These are phyloP conservation scores for Phellinidium pouzarii DNA, from an alignment of 1,284 basidiomycete genomes.

Conservation along the genomic window DNA sequence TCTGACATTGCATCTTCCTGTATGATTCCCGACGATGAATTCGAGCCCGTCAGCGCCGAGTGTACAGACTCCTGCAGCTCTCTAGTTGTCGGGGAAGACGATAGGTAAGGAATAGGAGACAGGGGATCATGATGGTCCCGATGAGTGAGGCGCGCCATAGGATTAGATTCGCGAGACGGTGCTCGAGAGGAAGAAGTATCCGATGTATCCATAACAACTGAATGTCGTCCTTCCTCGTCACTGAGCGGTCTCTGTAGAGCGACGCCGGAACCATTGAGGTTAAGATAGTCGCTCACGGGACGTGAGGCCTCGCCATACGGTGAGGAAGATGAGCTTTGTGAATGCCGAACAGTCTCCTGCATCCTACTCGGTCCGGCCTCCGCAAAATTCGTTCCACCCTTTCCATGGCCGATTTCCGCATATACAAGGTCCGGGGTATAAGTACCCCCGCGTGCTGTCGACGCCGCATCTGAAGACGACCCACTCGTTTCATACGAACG, in stretches of 20 bases:
- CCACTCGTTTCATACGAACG: slow-evolving; percentile 35
- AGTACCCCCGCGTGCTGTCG: slow-evolving; percentile 44
- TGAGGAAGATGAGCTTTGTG: slow-evolving; percentile 23
- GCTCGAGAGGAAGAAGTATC: neutral
- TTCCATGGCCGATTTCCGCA: slow-evolving; percentile 71
- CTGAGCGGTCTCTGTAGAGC: neutral
- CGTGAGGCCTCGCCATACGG: slow-evolving; percentile 20
- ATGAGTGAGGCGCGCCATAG: slow-evolving; percentile 22
- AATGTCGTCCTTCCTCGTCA: neutral
- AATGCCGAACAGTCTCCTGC: slow-evolving; percentile 7
- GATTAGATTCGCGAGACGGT: slow-evolving; percentile 22
- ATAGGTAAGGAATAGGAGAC: slow-evolving; percentile 21
- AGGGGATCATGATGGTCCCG: slow-evolving; percentile 16
- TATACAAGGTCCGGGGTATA: slow-evolving; percentile 68
- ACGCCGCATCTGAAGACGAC: slow-evolving; percentile 31
- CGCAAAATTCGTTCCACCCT: slow-evolving; percentile 37
- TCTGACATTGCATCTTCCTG: slow-evolving; percentile 27
- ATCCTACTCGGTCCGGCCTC: slow-evolving; percentile 20
- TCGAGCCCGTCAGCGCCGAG: slow-evolving; percentile 30
- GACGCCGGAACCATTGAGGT: slow-evolving; percentile 5
- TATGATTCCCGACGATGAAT: slow-evolving; percentile 21
- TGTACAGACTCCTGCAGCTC: slow-evolving; percentile 40
- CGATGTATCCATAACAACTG: slow-evolving; percentile 3
- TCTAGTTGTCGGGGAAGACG: slow-evolving; percentile 27
- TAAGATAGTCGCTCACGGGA: slow-evolving; percentile 24